Evolutionary conservation across 2,329 filamentous ascomycete species (phyloP).

Genomic region (Cadophora gregata): DNA sequence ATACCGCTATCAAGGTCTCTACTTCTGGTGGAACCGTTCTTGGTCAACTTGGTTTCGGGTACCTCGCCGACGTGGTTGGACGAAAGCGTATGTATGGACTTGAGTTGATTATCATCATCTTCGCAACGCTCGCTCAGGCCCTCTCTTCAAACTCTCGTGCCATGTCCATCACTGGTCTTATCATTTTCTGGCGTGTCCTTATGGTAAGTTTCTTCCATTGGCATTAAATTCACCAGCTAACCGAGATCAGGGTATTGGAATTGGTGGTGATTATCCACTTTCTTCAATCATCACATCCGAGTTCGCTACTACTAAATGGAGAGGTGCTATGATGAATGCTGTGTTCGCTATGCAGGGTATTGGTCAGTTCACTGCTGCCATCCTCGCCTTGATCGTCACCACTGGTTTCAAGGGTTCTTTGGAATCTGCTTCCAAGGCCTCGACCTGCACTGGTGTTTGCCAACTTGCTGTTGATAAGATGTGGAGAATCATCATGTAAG

Average conservation of each 20-base stretch:
- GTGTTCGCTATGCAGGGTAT: constrained; percentile 90
- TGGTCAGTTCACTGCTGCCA: constrained; percentile 76
- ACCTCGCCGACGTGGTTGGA: constrained; percentile 77
- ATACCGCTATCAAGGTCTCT: constrained; percentile 85
- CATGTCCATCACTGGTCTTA: constrained; percentile 66
- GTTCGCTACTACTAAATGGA: constrained; percentile 85
- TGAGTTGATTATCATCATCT: constrained; percentile 81
- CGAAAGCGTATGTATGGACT: constrained; percentile 81
- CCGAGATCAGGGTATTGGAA: constrained; percentile 58
- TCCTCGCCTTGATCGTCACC: constrained; percentile 78
- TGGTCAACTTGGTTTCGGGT: constrained; percentile 81
- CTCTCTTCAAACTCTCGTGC: constrained; percentile 67
- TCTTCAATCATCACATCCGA: constrained; percentile 86
- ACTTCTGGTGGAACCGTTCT: constrained; percentile 85
- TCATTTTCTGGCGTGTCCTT: constrained; percentile 83
- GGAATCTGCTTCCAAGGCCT: constrained; percentile 50
- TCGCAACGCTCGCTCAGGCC: constrained; percentile 75
- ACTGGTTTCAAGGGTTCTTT: constrained; percentile 73
- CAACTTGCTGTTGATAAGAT: constrained; percentile 74
- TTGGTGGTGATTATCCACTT: constrained; percentile 81
- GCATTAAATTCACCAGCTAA: too few species aligned
- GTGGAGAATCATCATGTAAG: constrained; percentile 16
- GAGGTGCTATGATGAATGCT: constrained; percentile 85
- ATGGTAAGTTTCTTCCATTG: constrained; percentile 54
- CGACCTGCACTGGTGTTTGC: constrained; percentile 66